These are phyloP conservation scores for Pochonia chlamydosporia DNA, from an alignment of 2,329 filamentous ascomycete genomes.

Conservation along the genomic window DNA sequence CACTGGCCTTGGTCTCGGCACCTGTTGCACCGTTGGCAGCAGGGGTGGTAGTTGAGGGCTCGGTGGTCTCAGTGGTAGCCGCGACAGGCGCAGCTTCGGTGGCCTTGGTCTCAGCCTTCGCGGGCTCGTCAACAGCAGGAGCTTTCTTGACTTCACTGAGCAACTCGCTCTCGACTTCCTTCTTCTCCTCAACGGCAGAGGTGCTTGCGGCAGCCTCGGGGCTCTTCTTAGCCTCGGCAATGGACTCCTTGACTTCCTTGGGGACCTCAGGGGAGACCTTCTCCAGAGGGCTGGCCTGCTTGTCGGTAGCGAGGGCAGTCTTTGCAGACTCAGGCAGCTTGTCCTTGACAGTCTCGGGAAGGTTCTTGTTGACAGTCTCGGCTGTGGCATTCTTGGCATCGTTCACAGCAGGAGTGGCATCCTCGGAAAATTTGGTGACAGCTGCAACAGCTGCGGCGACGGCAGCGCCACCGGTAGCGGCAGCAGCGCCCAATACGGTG, in stretches of 20 bases:
- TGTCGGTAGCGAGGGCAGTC: constrained; percentile 37
- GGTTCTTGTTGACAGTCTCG: constrained; percentile 37
- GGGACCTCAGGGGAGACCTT: constrained; percentile 47
- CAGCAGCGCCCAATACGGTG: constrained; percentile 31
- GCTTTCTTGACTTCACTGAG: constrained; percentile 53
- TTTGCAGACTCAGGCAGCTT: constrained; percentile 44
- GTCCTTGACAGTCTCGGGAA: constrained; percentile 50
- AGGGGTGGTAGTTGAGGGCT: neutral
- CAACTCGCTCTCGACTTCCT: constrained; percentile 66
- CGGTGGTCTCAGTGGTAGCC: too few species aligned
- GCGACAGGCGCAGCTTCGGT: constrained; percentile 6
- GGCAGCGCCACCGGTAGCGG: constrained; percentile 28
- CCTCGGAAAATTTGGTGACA: constrained; percentile 30
- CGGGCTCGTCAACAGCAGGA: constrained; percentile 25
- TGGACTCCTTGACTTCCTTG: constrained; percentile 50
- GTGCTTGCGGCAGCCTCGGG: constrained; percentile 69
- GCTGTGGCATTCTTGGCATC: constrained; percentile 29
- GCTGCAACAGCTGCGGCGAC: constrained; percentile 27
- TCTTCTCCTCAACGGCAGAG: constrained; percentile 69
- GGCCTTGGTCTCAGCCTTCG: constrained; percentile 14
- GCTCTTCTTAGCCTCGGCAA: constrained; percentile 49
- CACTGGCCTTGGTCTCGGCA: constrained; percentile 3
- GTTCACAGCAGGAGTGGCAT: constrained; percentile 23
- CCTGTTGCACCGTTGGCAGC: constrained; percentile 2
- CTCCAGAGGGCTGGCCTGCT: constrained; percentile 36